Evolutionary conservation across 2,329 filamentous ascomycete species (phyloP), one percentile per base, ranked within the genome.

Genomic region (Geosmithia morbida): DNA sequence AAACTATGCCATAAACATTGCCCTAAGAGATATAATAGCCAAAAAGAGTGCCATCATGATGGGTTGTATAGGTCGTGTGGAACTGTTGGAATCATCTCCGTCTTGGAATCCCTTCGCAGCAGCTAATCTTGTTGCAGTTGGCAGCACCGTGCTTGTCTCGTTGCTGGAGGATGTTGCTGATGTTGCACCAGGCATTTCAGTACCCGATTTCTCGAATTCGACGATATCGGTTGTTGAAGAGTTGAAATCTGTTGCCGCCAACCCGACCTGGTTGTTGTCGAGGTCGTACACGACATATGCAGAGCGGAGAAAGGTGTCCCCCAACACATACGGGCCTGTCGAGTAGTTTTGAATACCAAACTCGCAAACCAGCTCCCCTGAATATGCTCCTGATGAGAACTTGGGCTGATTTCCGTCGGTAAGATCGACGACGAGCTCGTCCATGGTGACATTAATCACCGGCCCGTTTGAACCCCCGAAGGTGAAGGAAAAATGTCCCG

Each of bases 241-340:
- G 56, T 76, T 77, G 59, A 78, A 77, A 50, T 75, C 65, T 11
- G 76, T 77, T 16, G 66, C 62, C 3, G 75, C 76, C 18, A 80
- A 59, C 17, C 57, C 74, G 48, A 79, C 65, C 54, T 78, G 63
- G 56, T 77, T 73, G 58, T 79, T 79, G 46, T 70, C 66, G 18
- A 79, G 61, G 51, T 80, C 76, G 51, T 77, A 79, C 7, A 79
- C 74, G 6, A 79, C 71, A 51, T 79, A 80, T 1, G 75, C 75
- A 1, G 74, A 79, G 47, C 76, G 70, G 30, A 79, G 59, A 56
- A 80, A 79, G 0, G 71, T 75, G 53, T 77, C 75, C 42, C 76
- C 76, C 10, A 79, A 66, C 41, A 79, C 61, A 52, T 61, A 74
- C 0, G 67, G 61, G 2, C 59, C 51, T 19, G 55, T 55, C 19